These are phyloP conservation scores for Debaryomyces hansenii DNA, from an alignment of 805 yeast species.

Conservation along the genomic window DNA sequence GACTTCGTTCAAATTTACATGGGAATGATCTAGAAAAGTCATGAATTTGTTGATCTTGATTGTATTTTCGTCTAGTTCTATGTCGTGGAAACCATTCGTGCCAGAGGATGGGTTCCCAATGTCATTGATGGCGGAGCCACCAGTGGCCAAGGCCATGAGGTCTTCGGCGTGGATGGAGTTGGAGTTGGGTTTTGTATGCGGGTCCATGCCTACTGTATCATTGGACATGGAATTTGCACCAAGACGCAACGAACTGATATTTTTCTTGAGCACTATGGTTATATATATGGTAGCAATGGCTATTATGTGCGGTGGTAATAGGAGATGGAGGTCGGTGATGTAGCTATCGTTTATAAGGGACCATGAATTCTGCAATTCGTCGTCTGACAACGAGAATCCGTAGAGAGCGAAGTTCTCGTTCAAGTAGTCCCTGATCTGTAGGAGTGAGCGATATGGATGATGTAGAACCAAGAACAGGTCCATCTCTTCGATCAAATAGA, in stretches of 20 bases:
- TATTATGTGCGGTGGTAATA: constrained; percentile 86
- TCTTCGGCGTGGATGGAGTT: constrained; percentile 37
- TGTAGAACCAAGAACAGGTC: constrained; percentile 69
- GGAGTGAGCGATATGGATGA: constrained; percentile 69
- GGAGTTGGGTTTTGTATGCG: constrained; percentile 15
- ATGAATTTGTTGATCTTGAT: constrained; percentile 56
- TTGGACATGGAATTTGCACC: constrained; percentile 10
- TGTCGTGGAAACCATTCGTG: constrained; percentile 20
- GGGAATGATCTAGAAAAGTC: constrained; percentile 70
- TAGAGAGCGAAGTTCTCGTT: constrained; percentile 23
- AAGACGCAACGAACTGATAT: constrained; percentile 15
- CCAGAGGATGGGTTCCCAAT: constrained; percentile 3
- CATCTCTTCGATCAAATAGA: constrained; percentile 87
- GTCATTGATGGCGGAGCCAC: not conserved
- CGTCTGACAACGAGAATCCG: constrained; percentile 46
- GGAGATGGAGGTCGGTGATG: constrained; percentile 78
- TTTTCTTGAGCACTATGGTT: constrained; percentile 59
- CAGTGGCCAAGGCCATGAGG: constrained; percentile 23
- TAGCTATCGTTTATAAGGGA: constrained; percentile 86
- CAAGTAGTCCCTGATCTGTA: constrained; percentile 50
- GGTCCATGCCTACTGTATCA: constrained; percentile 6
- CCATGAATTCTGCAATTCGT: constrained; percentile 86
- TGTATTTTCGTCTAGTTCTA: constrained; percentile 35
- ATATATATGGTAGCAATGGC: constrained; percentile 82
- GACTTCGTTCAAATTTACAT: constrained; percentile 73